Evolutionary conservation across 805 yeast species (phyloP).

Genomic region (Hanseniaspora guilliermondii): DNA sequence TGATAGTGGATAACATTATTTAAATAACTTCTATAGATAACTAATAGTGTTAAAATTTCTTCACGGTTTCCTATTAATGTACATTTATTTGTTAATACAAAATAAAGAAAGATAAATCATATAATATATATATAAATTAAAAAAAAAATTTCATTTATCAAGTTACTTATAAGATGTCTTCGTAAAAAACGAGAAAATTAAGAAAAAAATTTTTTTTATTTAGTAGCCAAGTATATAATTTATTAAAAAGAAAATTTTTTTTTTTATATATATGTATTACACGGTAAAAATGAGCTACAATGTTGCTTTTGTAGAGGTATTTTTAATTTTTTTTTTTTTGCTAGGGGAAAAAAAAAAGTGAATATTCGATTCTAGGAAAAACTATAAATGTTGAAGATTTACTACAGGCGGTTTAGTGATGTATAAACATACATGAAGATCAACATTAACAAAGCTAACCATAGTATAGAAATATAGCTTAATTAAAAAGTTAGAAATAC

Average conservation of each 20-base stretch:
- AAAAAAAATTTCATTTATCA: no score
- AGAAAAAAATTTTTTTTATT: no score
- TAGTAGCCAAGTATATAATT: background rate
- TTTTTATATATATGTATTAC: background rate
- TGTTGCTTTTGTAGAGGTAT: no score
- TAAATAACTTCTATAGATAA: constrained; percentile 1
- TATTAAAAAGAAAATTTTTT: background rate
- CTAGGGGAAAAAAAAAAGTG: background rate
- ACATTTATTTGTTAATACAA: background rate
- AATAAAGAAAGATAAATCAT: background rate
- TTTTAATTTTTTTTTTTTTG: no score
- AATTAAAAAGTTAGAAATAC: no score
- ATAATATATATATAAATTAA: no score
- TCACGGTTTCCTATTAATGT: background rate
- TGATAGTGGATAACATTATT: constrained; percentile 15
- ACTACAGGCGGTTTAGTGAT: background rate
- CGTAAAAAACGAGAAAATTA: background rate
- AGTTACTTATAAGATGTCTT: background rate
- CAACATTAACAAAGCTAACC: no score
- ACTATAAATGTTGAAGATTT: background rate
- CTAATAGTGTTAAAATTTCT: constrained; percentile 3
- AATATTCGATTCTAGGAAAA: background rate
- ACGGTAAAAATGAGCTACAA: background rate
- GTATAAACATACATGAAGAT: no score
- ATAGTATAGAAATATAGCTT: no score